Percentiles rank a stretch among this genome's conserved stretches.
These are phyloP conservation scores for Purpureocillium takamizusanense DNA, from an alignment of 2,329 filamentous ascomycete genomes.

Conservation along the genomic window DNA sequence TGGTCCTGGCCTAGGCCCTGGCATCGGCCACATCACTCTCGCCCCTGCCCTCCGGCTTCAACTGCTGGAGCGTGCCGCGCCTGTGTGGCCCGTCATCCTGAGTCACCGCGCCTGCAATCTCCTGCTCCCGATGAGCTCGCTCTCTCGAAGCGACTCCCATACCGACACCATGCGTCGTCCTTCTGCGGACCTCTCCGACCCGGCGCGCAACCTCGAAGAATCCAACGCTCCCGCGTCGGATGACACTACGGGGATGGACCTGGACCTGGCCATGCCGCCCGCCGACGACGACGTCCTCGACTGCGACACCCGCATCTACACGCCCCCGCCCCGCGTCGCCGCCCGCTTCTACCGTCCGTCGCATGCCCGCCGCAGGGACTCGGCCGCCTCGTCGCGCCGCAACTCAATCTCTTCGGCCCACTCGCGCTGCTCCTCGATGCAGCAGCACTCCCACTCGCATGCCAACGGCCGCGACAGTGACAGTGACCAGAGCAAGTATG, in stretches of 20 bases:
- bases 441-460: constrained; percentile 11
- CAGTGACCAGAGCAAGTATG: constrained; percentile 64
- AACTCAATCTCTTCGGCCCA: constrained; percentile 73
- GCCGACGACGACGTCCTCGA: constrained; percentile 25
- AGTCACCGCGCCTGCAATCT: neutral
- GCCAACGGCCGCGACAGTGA: constrained; percentile 28
- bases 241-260: constrained; percentile 19
- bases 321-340: constrained; percentile 67
- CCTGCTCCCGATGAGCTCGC: neutral
- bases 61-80: too few relatives aligned
- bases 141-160: neutral
- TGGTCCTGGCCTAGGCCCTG: too few relatives aligned
- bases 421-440: constrained; percentile 55
- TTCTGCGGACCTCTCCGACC: constrained; percentile 31
- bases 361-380: constrained; percentile 61
- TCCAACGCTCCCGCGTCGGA: constrained; percentile 18
- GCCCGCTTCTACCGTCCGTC: constrained; percentile 66
- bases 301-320: constrained; percentile 31
- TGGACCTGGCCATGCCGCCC: constrained; percentile 29
- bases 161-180: constrained; percentile 30
- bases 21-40: neutral
- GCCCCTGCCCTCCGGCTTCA: too few relatives aligned
- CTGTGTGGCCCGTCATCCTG: too few relatives aligned
- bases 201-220: constrained; percentile 30
- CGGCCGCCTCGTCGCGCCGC: constrained; percentile 67